phyloP scores from a whole-genome alignment of 768 basidiomycete genomes.

The Psilocybe sp. region DNA sequence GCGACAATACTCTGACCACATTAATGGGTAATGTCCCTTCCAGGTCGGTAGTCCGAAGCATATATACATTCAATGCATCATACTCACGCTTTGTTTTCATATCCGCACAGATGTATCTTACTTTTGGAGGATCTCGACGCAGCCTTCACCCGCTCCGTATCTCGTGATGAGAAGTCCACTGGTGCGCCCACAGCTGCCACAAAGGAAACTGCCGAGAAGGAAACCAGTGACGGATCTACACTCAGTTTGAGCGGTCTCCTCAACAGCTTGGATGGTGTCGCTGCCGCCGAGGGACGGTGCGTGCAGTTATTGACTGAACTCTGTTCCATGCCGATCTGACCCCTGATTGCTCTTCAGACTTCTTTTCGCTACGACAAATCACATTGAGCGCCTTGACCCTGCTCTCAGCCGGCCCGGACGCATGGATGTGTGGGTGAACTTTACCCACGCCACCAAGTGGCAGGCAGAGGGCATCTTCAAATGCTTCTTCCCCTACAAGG shows the following conservation, averaged over 20 bases:
- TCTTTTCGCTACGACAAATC: constrained; percentile 90
- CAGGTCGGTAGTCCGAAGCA: constrained; percentile 41
- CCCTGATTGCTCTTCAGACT: constrained; percentile 42
- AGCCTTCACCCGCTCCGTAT: constrained; percentile 85
- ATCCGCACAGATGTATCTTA: constrained; percentile 69
- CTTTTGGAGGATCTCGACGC: constrained; percentile 94
- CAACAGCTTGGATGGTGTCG: constrained; percentile 84
- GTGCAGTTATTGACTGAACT: constrained; percentile 24
- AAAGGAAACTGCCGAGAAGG: constrained; percentile 35
- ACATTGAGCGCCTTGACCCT: constrained; percentile 89
- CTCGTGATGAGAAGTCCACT: constrained; percentile 77
- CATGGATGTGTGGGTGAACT: constrained; percentile 92
- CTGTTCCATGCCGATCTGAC: neutral
- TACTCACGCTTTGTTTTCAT: constrained; percentile 5
- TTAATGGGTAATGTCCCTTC: constrained; percentile 88
- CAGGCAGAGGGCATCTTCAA: constrained; percentile 93
- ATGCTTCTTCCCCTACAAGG: constrained; percentile 83
- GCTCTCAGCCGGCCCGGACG: constrained; percentile 86
- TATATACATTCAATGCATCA: neutral
- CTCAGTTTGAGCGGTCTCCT: constrained; percentile 81
- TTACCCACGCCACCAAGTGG: constrained; percentile 88
- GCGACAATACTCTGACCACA: constrained; percentile 82
- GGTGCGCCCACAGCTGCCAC: constrained; percentile 59
- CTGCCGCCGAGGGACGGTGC: constrained; percentile 83
- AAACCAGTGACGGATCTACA: constrained; percentile 73